Base-by-base conservation (phyloP, 2,329 filamentous ascomycete genomes). In the Pseudovirgaria hyperparasitica region DNA sequence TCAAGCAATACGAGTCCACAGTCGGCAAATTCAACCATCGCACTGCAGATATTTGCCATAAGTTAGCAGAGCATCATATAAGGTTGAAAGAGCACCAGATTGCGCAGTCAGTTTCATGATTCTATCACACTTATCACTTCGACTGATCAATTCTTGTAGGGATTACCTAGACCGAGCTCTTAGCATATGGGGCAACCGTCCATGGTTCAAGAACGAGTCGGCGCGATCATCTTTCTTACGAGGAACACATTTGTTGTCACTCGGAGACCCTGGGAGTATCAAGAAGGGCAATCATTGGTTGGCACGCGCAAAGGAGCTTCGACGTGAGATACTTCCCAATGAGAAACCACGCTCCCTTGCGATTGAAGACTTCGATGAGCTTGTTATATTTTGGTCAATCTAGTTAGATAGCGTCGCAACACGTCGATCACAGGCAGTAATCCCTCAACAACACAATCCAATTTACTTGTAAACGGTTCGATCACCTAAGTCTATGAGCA, bases 351-450 rank as follows among this genome's bases (percentile, higher is more conserved):
- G n/a, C n/a, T n/a, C n/a, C 2, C 15, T 27, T 4, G 5, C 11
- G 6, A 17, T 25, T 11, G 16, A 10, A 4, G 31, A 33, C 13
- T 33, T 33, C 6, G 28, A 31, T 18, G 16, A 27, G 7, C 15
- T 16, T 5, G 18, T 33, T 6, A 25, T 21, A 9, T 33, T 33
- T 20, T 33, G 31, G 31, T 30, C 28, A 3, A 26, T n/a, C n/a
- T n/a, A n/a, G n/a, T n/a, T n/a, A n/a, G n/a, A n/a, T n/a, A n/a
- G n/a, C n/a, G n/a, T n/a, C n/a, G n/a, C n/a, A n/a, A n/a, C n/a
- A n/a, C n/a, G n/a, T n/a, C n/a, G n/a, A n/a, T n/a, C n/a, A n/a
- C n/a, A n/a, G n/a, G n/a, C n/a, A n/a, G n/a, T n/a, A n/a, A n/a
- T n/a, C n/a, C n/a, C n/a, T n/a, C n/a, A n/a, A n/a, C n/a, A n/a